Percentiles rank a stretch among this genome's conserved stretches.
These are phyloP conservation scores for Elaeis oleifera DNA, from an alignment of 202 grass and related monocot species.

Conservation along the genomic window DNA sequence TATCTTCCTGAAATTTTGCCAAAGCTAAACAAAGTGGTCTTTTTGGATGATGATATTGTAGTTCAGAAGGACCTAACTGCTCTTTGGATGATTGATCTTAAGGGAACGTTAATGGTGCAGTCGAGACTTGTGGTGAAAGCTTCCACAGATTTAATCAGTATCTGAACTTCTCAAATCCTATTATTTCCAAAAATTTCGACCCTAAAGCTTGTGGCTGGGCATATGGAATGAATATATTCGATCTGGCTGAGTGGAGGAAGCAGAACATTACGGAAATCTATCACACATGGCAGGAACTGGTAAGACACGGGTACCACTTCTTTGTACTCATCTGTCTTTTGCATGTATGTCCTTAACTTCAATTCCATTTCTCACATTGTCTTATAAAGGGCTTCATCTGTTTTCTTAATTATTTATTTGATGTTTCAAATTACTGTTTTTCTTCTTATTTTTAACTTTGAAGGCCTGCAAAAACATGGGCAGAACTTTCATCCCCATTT, in stretches of 20 bases:
- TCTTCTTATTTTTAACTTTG: too few species aligned
- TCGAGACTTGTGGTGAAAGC: constrained; percentile 70
- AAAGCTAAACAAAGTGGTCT: constrained; percentile 70
- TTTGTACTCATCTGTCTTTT: too few species aligned
- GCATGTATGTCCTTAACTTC: too few species aligned
- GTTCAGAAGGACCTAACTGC: constrained; percentile 64
- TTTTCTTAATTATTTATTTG: too few species aligned
- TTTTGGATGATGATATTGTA: constrained; percentile 81
- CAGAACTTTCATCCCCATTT: too few species aligned
- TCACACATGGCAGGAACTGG: constrained; percentile 80
- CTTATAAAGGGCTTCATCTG: too few species aligned
- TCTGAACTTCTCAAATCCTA: constrained; percentile 83
- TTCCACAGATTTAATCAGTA: constrained; percentile 76
- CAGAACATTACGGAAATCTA: constrained; percentile 81
- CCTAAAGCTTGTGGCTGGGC: constrained; percentile 66
- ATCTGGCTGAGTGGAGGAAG: constrained; percentile 79
- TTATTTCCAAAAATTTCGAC: constrained; percentile 71
- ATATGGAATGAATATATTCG: constrained; percentile 89
- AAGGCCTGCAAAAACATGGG: too few species aligned
- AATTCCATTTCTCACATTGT: too few species aligned
- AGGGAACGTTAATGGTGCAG: constrained; percentile 70
- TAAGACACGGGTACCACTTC: constrained; percentile 17
- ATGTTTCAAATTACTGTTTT: too few species aligned
- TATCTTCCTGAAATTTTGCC: constrained; percentile 88
- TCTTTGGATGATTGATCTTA: constrained; percentile 77